Percentiles rank a stretch among this genome's conserved stretches.
phyloP scores from a whole-genome alignment of 768 basidiomycete species.

The Lentinula guzmanii region DNA sequence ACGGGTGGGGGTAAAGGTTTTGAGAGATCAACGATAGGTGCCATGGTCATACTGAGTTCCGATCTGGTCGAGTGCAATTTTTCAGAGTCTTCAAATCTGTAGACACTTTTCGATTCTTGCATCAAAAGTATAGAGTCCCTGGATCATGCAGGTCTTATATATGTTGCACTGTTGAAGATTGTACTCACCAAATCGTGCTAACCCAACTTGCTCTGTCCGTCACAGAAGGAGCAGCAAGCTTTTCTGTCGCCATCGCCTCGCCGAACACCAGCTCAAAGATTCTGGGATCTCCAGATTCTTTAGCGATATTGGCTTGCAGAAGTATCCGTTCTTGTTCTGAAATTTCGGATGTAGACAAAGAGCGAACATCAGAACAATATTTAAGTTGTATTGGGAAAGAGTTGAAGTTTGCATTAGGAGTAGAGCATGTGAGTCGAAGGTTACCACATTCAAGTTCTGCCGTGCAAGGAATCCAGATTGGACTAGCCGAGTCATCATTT shows the following conservation, averaged over 20 bases:
- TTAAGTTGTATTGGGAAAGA: slow-evolving; percentile 40
- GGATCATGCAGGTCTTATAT: slow-evolving; percentile 5
- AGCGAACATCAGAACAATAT: slow-evolving; percentile 59
- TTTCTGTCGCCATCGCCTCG: slow-evolving; percentile 37
- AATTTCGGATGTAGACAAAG: slow-evolving; percentile 39
- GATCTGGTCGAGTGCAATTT: background rate
- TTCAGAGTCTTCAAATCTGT: background rate
- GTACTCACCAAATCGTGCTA: slow-evolving; percentile 62
- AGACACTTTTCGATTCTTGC: slow-evolving; percentile 14
- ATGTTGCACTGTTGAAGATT: background rate
- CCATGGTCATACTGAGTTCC: no score
- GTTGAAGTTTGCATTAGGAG: slow-evolving; percentile 27
- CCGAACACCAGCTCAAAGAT: slow-evolving; percentile 65
- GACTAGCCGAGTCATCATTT: slow-evolving; percentile 17
- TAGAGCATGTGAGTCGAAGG: slow-evolving; percentile 44
- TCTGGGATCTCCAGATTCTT: slow-evolving; percentile 35
- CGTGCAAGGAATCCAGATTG: slow-evolving; percentile 47
- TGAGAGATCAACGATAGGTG: background rate
- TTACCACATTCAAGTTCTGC: slow-evolving; percentile 25
- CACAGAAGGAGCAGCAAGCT: slow-evolving; percentile 56
- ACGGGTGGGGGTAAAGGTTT: background rate
- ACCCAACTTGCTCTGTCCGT: slow-evolving; percentile 70
- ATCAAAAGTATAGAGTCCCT: slow-evolving; percentile 54
- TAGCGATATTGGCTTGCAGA: slow-evolving; percentile 26
- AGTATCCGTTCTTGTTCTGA: slow-evolving; percentile 34